Base-by-base conservation (phyloP, 148 eudicot genomes). In the Fagopyrum esculentum region DNA sequence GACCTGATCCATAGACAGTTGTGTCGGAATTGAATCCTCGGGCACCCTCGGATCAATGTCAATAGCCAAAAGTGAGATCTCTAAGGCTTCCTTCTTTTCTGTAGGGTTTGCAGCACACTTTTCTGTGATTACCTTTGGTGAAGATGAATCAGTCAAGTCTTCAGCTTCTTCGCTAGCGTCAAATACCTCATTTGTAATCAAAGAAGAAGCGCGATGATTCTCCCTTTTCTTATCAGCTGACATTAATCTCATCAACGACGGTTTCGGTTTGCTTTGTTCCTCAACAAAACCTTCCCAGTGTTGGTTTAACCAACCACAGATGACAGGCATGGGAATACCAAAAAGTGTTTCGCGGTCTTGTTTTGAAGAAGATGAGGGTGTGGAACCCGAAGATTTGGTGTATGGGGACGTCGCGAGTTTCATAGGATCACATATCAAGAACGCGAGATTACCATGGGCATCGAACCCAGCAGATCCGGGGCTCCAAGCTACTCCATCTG, bases 401-500 rank as follows among this genome's bases (percentile, higher is more conserved):
- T 85, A 83, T 30, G 92, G 97, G 55, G 96, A 90, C 17, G 93
- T 87, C 61, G 98, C 90, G 72, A 95, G 87, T 81, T 92, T 95
- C 99, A 95, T 95, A 5, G 99, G 99, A 83, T 95, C 97, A 56
- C 99, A 95, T 44, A 95, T 86, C 92, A 95, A 86, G 75, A 95
- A 95, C 22, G 99, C 90, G 22, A 95, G 94, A 82, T 92, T 92
- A 40, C 99, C 99, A 56, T 92, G 92, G 16, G 79, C 74, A 75
- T 95, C 99, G 69, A 95, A 95, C 64, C 99, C 97, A 30, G 94
- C 99, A n/a, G 96, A 92, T 22, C 99, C 99, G 4, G 91, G 94
- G 82, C 89, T 92, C 92, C 92, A 87, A 43, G 82, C 83, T 60
- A 84, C 78, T 35, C 90, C 91, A 79, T 92, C 91, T 11, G 97